Conservation (phyloP, 495 filamentous ascomycete genomes). For the Achaetomiella virescens region DNA sequence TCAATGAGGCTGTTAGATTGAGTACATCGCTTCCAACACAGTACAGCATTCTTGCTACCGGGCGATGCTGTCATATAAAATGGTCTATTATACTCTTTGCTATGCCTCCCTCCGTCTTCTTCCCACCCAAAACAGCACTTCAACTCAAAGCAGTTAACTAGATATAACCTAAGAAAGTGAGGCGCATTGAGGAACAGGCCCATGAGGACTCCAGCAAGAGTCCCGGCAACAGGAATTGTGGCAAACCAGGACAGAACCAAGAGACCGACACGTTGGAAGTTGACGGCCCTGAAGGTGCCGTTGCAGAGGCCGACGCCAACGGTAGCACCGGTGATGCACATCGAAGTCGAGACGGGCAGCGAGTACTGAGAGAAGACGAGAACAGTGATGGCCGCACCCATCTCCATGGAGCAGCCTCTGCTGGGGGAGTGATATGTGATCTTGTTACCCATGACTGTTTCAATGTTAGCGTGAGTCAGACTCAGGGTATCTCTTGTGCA, state of each 20-base stretch:
- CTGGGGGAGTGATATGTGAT: constrained; percentile 64
- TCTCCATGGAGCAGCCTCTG: constrained; percentile 58
- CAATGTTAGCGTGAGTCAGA: no score
- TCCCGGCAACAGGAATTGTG: constrained; percentile 53
- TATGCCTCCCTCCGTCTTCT: no score
- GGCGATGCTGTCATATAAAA: no score
- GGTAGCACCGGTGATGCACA: constrained; percentile 57
- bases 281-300: constrained; percentile 51
- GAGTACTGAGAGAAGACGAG: constrained; percentile 34
- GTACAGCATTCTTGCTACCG: no score
- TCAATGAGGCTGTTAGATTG: no score
- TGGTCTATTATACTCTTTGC: no score
- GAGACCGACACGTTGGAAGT: constrained; percentile 53
- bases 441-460: constrained; percentile 52
- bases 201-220: constrained; percentile 53
- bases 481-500: no score
- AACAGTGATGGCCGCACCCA: constrained; percentile 64
- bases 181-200: constrained; percentile 55
- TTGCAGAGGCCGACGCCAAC: constrained; percentile 61
- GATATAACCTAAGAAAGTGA: no score
- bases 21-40: no score
- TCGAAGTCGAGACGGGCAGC: constrained; percentile 55
- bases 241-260: constrained; percentile 53
- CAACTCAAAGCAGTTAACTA: no score
- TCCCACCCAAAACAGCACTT: no score